Evolutionary conservation across 129 eudicot genomes (phyloP).

Genomic region (Dittrichia graveolens): DNA sequence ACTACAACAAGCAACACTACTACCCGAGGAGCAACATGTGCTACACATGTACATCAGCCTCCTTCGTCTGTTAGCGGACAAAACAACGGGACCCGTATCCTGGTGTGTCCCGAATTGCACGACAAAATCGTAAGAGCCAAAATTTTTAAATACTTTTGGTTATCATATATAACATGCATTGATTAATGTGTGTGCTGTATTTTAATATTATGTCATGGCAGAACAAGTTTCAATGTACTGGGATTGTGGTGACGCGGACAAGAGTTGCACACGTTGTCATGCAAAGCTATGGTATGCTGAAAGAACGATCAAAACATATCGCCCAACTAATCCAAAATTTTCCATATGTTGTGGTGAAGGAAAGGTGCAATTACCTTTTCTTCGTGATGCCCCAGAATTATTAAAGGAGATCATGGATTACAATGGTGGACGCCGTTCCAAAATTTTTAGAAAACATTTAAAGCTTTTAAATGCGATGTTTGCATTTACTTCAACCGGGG

Average conservation of each 20-base stretch:
- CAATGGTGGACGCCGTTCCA: not conserved
- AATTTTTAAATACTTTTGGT: too few relatives aligned
- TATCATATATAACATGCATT: too few relatives aligned
- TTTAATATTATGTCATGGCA: not conserved
- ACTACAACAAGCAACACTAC: too few relatives aligned
- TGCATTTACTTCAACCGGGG: too few relatives aligned
- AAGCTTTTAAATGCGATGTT: too few relatives aligned
- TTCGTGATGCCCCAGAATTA: not conserved
- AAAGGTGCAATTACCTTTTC: not conserved
- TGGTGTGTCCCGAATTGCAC: too few relatives aligned
- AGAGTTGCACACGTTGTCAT: not conserved
- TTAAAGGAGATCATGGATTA: not conserved
- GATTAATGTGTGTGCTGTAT: not conserved
- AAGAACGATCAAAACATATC: not conserved
- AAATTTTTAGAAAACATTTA: not conserved
- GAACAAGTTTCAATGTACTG: not conserved
- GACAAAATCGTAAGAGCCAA: too few relatives aligned
- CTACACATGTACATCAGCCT: too few relatives aligned
- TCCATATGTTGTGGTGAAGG: not conserved
- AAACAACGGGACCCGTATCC: too few relatives aligned
- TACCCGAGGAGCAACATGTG: too few relatives aligned
- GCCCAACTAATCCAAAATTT: not conserved
- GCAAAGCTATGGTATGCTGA: constrained; percentile 6
- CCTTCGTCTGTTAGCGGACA: too few relatives aligned
- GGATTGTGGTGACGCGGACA: not conserved